Evolutionary conservation across 305 asterid genomes (phyloP), one percentile per base, ranked within the genome.

Genomic region (Nicotiana rustica): DNA sequence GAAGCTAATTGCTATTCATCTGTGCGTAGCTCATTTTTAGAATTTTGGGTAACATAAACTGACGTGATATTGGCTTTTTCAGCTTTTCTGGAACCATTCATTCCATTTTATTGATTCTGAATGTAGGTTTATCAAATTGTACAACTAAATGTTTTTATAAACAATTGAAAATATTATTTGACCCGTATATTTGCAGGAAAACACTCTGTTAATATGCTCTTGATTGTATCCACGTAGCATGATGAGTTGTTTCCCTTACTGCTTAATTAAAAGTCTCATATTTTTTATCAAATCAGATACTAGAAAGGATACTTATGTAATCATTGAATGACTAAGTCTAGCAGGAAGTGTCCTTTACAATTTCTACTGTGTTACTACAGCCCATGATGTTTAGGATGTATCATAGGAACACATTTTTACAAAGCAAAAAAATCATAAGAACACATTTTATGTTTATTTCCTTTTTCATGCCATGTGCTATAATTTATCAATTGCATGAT

Each of bases 21-120:
- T 49, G 25, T 4, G 15, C 8, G 25, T 49, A 25, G 62, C 79
- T 73, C 44, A 21, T 25, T 73, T 21, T 73, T 49, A 6, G 21
- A 70, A 41, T 41, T 70, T 21, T 70, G 78, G 35, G 78, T 44
- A 10, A 49, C 79, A 21, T 73, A 59, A 73, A 49, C 44, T 73
- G 79, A 73, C 14, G 21, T 35, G 18, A 47, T 71, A 44, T 70
- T 44, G 18, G 13, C 49, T 14, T 10, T 49, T 49, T 25, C 64
- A 49, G 15, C 79, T 49, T 25, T 44, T 73, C 14, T 0, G 14
- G 79, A 49, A 47, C 25, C 41, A 47, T 73, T 44, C 25, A 13
- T 44, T 47, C 78, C 78, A 71, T 47, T 71, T 52, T 19, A 55
- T 19, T 19, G 41, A 71, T 71, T 14, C 14, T 15, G 61, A 47